Evolutionary conservation across 2,329 filamentous ascomycete species (phyloP), one percentile per base, ranked within the genome.

Genomic region (Penicillium expansum): DNA sequence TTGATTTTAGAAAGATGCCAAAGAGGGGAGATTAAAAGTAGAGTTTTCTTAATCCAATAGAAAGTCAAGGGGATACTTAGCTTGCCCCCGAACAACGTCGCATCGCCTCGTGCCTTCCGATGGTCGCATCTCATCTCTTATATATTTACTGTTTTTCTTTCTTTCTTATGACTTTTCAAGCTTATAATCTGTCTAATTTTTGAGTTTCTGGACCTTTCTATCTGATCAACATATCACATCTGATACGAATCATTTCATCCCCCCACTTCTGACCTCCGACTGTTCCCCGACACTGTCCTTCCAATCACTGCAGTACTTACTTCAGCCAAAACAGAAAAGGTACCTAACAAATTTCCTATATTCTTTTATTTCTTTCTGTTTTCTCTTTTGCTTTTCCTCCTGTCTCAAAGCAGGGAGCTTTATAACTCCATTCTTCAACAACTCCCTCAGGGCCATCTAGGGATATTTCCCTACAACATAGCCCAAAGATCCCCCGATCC

Each of bases 51-150:
- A 44, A 37, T 42, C 52, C 47, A 55, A 55, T 50, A 14, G 37
- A 35, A 54, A 37, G 44, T 14, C 45, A 43, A 43, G 11, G 58
- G 48, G 58, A 48, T 58, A 55, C 48, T 48, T 42, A 61, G 55
- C 42, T 58, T 51, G 55, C 59, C 60, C 60, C 54, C 56, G 54
- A 60, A 57, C 65, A 72, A 65, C 67, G 71, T 73, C 69, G 64
- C 68, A 73, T 73, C 67, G 69, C 59, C 65, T 70, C 63, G 58
- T 66, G 66, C 62, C 66, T 64, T 62, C 61, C 64, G 61, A 71
- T 69, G 70, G 70, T 72, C 69, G 66, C 69, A 72, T 71, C 61
- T 65, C 56, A 56, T 52, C 43, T 55, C 38, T 47, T 55, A 45
- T 35, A 51, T 50, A 29, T 48, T 27, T 32, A 51, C 58, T 48